These are phyloP conservation scores for Candida alai DNA, from an alignment of 805 yeast genomes.

Conservation along the genomic window DNA sequence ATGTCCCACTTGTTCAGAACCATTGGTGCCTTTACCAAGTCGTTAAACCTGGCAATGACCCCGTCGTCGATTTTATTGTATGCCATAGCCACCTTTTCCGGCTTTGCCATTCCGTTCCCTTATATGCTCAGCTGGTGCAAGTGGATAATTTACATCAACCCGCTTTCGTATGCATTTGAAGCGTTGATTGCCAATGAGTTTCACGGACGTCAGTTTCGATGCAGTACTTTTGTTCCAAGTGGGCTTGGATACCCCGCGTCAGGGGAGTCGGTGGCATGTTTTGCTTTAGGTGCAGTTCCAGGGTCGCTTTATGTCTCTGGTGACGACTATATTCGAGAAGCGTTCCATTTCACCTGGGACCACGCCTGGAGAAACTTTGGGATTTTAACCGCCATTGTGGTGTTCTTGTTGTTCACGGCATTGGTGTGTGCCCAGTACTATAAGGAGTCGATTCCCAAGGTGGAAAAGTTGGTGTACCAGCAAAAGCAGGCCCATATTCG, in stretches of 20 bases:
- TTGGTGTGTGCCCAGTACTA: conserved; percentile 53
- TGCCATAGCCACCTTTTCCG: conserved; percentile 49
- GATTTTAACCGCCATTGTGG: conserved; percentile 51
- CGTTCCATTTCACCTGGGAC: conserved; percentile 41
- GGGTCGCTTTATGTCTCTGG: conserved; percentile 23
- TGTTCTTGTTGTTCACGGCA: conserved; percentile 54
- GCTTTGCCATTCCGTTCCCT: conserved; percentile 55
- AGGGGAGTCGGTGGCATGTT: conserved; percentile 17
- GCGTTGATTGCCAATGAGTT: conserved; percentile 58
- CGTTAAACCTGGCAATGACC: conserved; percentile 53
- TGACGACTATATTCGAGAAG: conserved; percentile 25
- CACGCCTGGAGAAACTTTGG: conserved; percentile 68
- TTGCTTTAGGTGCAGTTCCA: conserved; percentile 20
- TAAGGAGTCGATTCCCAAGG: conserved; percentile 63
- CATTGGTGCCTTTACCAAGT: conserved; percentile 45
- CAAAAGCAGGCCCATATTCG: conserved; percentile 43
- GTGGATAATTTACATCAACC: conserved; percentile 61
- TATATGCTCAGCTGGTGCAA: conserved; percentile 61
- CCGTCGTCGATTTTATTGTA: conserved; percentile 51
- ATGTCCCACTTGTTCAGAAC: conserved; percentile 57
- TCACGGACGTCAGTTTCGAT: conserved; percentile 40
- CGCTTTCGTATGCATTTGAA: conserved; percentile 56
- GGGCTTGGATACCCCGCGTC: conserved; percentile 28
- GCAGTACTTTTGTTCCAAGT: conserved; percentile 48
- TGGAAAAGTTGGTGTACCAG: conserved; percentile 65